Evolutionary conservation across 306 rosid genomes (phyloP).

Genomic region (Carpinus fangiana): DNA sequence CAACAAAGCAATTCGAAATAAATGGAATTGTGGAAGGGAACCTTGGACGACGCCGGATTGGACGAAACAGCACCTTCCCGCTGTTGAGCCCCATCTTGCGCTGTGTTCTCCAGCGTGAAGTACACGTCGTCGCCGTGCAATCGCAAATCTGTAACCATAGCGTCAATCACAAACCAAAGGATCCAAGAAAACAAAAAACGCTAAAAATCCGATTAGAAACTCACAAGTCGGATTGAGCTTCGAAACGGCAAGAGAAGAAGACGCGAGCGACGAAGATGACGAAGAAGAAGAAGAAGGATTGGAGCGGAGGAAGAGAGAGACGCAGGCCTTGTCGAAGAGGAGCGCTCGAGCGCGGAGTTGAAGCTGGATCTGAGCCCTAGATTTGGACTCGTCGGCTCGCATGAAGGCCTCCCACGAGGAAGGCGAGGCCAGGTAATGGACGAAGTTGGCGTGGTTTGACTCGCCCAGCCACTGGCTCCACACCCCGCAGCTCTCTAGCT

Average conservation of each 20-base stretch:
- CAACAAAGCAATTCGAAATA: too few relatives aligned
- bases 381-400: conserved; percentile 58
- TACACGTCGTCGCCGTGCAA: conserved; percentile 83
- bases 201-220: neutral
- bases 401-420: conserved; percentile 83
- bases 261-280: conserved; percentile 10
- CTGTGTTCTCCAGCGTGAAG: conserved; percentile 62
- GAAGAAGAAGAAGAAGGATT: conserved; percentile 30
- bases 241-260: conserved; percentile 43
- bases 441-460: conserved; percentile 55
- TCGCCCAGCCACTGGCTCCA: conserved; percentile 93
- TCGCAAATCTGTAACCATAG: conserved; percentile 56
- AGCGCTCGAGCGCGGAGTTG: conserved; percentile 93
- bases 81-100: conserved; percentile 46
- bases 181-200: neutral
- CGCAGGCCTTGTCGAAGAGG: conserved; percentile 83
- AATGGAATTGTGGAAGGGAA: conserved; percentile 12
- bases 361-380: conserved; percentile 72
- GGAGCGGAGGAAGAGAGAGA: conserved; percentile 61
- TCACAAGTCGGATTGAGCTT: conserved; percentile 65
- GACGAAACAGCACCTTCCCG: conserved; percentile 43
- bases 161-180: neutral
- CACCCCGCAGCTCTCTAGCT: conserved; percentile 59
- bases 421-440: conserved; percentile 62
- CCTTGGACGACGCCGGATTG: conserved; percentile 51